phyloP scores from a whole-genome alignment of 345 rosid species.

The Acer saccharum region DNA sequence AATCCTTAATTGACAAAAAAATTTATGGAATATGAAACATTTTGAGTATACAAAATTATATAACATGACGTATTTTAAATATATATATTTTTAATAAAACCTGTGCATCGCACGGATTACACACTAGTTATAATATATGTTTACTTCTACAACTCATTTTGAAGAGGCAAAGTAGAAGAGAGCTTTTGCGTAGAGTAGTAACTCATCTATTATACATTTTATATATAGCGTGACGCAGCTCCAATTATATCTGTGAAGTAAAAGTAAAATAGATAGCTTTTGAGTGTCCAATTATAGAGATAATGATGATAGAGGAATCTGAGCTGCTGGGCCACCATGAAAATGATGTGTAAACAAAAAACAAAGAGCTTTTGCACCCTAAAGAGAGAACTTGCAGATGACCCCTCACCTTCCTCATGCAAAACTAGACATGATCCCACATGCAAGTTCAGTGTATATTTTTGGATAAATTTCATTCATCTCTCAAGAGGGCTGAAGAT shows the following conservation, averaged over 20 bases:
- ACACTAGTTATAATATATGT: too few relatives aligned
- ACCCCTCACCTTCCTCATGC: constrained; percentile 1
- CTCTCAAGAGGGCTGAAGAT: too few relatives aligned
- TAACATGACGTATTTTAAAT: too few relatives aligned
- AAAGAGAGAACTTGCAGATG: background rate
- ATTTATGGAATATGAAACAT: too few relatives aligned
- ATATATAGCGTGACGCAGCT: background rate
- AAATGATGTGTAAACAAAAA: background rate
- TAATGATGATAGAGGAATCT: background rate
- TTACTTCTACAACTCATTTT: background rate
- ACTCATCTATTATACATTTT: background rate
- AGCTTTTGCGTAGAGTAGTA: background rate
- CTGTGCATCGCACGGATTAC: too few relatives aligned
- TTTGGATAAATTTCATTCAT: too few relatives aligned
- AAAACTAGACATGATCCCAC: background rate
- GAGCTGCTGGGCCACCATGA: constrained; percentile 1
- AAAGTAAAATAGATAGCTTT: background rate
- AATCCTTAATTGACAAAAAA: too few relatives aligned
- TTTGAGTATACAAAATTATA: too few relatives aligned
- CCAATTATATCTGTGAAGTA: background rate
- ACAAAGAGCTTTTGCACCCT: background rate
- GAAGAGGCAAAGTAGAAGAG: background rate
- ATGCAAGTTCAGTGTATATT: background rate
- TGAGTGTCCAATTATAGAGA: background rate
- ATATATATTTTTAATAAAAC: too few relatives aligned